Evolutionary conservation across 352 stramenopile species (phyloP).

Genomic region (Phytophthora ohioensis): DNA sequence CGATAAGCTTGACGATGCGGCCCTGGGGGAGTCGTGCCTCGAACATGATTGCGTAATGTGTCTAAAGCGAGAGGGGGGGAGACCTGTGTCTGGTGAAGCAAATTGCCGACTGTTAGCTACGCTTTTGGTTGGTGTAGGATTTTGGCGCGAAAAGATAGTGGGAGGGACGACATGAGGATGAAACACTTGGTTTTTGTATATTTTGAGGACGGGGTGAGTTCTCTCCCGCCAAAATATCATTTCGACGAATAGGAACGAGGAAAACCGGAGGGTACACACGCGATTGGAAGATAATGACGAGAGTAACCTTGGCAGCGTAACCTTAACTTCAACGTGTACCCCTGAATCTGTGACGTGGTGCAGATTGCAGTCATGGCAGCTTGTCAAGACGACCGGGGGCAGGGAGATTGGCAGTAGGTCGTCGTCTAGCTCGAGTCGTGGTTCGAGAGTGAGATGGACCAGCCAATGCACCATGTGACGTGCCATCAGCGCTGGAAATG

Average conservation of each 20-base stretch:
- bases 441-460: neutral
- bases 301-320: slow-evolving; percentile 13
- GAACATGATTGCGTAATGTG: slow-evolving; percentile 93
- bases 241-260: slow-evolving; percentile 26
- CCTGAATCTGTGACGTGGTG: slow-evolving; percentile 26
- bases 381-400: slow-evolving; percentile 16
- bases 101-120: slow-evolving; percentile 55
- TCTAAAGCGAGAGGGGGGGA: slow-evolving; percentile 4
- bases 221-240: slow-evolving; percentile 38
- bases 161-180: slow-evolving; percentile 11
- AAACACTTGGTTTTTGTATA: slow-evolving; percentile 23
- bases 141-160: slow-evolving; percentile 43
- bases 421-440: slow-evolving; percentile 6
- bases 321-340: slow-evolving; percentile 39
- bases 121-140: slow-evolving; percentile 28
- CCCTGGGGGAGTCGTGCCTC: slow-evolving; percentile 97
- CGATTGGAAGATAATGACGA: slow-evolving; percentile 23
- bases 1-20: slow-evolving; percentile 98
- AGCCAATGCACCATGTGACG: neutral
- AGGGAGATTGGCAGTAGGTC: neutral
- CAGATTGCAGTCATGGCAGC: slow-evolving; percentile 5
- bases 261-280: neutral
- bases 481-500: slow-evolving; percentile 21
- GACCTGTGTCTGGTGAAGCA: slow-evolving; percentile 22
- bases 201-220: slow-evolving; percentile 18